These are phyloP conservation scores for Magnolia sinica DNA, from an alignment of 164 flowering plant species.

Conservation along the genomic window DNA sequence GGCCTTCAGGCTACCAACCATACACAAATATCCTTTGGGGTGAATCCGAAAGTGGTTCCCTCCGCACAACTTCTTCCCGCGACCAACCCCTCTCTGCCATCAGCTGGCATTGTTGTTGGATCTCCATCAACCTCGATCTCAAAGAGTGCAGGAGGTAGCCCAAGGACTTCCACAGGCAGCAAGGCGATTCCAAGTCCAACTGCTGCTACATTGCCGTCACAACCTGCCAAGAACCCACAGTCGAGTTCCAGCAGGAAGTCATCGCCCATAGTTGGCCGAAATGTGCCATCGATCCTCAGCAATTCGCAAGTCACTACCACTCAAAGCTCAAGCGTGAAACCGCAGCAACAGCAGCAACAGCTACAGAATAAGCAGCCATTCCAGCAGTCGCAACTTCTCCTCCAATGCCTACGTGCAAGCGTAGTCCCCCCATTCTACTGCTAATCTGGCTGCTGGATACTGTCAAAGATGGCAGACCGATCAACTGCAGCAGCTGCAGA, in stretches of 20 bases:
- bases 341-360: constrained; percentile 27
- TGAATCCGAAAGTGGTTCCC: constrained; percentile 42
- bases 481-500: constrained; percentile 36
- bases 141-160: constrained; percentile 69
- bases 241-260: constrained; percentile 54
- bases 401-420: constrained; percentile 52
- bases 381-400: constrained; percentile 51
- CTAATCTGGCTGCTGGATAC: constrained; percentile 38
- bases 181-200: constrained; percentile 45
- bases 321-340: constrained; percentile 25
- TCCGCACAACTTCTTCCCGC: constrained; percentile 34
- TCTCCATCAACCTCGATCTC: constrained; percentile 68
- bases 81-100: constrained; percentile 39
- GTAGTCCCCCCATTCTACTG: constrained; percentile 35
- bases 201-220: constrained; percentile 41
- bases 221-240: constrained; percentile 45
- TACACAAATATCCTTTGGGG: constrained; percentile 77
- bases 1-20: constrained; percentile 24
- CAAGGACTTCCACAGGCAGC: constrained; percentile 51
- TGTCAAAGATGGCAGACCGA: constrained; percentile 49
- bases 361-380: constrained; percentile 33
- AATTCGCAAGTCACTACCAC: constrained; percentile 41
- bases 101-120: constrained; percentile 51
- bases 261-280: constrained; percentile 64
- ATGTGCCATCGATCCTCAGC: constrained; percentile 59